Base-by-base conservation (phyloP, 805 yeast genomes). In the Candida silvatica region DNA sequence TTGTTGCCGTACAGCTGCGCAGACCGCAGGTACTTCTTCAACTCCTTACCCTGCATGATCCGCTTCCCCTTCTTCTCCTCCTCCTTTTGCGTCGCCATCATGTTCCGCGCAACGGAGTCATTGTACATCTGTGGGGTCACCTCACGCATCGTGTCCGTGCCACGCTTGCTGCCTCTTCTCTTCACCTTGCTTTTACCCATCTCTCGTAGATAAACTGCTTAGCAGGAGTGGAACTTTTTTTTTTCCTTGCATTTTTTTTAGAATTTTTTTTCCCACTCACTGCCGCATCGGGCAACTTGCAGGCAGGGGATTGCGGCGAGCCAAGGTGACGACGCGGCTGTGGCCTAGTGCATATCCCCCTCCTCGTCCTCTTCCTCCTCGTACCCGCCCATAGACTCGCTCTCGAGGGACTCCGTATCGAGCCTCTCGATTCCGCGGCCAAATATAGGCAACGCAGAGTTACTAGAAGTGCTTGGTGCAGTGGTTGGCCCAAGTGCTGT, bases 1-100 rank as follows among this genome's bases (percentile, higher is more conserved):
- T 74, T 70, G n/a, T n/a, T n/a, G 20, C 94, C 94, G 49, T 82
- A 82, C 32, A 82, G 62, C 51, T 82, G 67, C 29, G 75, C 67
- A 40, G 65, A 65, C 27, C 76, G 71, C 46, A 80, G 78, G 47
- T 78, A 80, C 46, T 80, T 81, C 58, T 79, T 79, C 32, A 77
- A 71, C 26, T 64, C 62, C 12, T 57, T 56, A 41, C 76, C 79
- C 20, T 64, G 62, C 26, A 68, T 67, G 43, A 67, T 67, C 41
- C 61, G 58, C 15, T 66, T 67, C 17, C 58, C 67, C 3, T 85
- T 68, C 51, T 72, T 78, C 27, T 77, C 77, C 1, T 80, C 74
- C 30, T 71, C 52, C 29, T 74, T 74, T 49, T 70, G 74, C 34
- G 54, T 59, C 19, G 69, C 73, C 34, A 82, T 57, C 41, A 74